These are phyloP conservation scores for Zymoseptoria passerinii DNA, from an alignment of 2,329 filamentous ascomycete species.

Conservation along the genomic window DNA sequence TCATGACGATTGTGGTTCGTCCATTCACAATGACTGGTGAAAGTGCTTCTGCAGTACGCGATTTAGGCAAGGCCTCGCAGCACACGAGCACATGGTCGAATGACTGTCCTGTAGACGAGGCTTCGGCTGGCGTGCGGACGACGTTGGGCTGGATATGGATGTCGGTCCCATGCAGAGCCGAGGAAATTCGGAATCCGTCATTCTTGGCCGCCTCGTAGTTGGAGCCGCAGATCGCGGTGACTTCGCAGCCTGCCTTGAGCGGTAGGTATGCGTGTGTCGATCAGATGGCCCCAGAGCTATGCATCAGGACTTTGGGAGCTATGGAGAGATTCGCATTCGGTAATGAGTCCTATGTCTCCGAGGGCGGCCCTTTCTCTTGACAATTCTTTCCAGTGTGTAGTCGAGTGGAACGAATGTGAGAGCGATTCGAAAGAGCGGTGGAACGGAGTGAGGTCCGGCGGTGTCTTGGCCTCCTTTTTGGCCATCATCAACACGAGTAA, in stretches of 20 bases:
- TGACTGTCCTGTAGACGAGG: conserved; percentile 18
- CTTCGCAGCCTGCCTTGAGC: conserved; percentile 29
- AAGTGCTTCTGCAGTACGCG: conserved; percentile 30
- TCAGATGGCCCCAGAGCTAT: conserved; percentile 38
- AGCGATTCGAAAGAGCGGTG: no score
- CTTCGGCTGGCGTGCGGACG: conserved; percentile 31
- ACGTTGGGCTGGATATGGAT: conserved; percentile 32
- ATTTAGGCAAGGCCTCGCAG: conserved; percentile 39
- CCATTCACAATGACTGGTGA: conserved; percentile 31
- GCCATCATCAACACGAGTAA: no score
- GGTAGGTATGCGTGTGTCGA: conserved; percentile 37
- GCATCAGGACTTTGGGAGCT: conserved; percentile 32
- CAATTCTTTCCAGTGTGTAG: no score
- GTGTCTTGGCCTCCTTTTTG: no score
- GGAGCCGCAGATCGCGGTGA: conserved; percentile 40
- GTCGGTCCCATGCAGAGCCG: conserved; percentile 30
- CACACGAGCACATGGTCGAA: conserved; percentile 44
- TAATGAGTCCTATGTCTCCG: no score
- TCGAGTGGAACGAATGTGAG: no score
- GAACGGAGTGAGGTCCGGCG: no score
- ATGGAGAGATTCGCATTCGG: conserved; percentile 3
- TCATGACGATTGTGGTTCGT: conserved; percentile 48
- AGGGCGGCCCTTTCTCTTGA: no score
- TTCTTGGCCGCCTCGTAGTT: conserved; percentile 37
- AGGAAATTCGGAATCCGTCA: conserved; percentile 36